These are phyloP conservation scores for Cladophialophora bantiana DNA, from an alignment of 2,329 filamentous ascomycete genomes.

Conservation along the genomic window DNA sequence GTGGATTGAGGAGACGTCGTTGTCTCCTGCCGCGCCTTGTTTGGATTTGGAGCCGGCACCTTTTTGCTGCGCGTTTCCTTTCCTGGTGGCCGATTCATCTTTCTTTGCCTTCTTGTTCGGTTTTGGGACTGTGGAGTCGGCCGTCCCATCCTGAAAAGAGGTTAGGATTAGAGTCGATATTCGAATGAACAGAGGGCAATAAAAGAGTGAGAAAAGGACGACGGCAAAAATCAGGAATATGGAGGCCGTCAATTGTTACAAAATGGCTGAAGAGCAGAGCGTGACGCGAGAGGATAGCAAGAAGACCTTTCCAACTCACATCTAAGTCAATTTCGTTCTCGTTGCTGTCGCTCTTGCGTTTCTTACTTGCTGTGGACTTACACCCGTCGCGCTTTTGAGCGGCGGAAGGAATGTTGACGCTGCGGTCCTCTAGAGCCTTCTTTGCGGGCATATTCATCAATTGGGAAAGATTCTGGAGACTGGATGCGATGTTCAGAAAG, in stretches of 20 bases:
- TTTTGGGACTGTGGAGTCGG: neutral
- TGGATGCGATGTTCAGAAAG: neutral
- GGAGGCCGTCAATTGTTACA: neutral
- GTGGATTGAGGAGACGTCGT: slow-evolving; percentile 52
- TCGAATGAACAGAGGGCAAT: too few species aligned
- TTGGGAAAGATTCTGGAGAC: neutral
- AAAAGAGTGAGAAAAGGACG: too few species aligned
- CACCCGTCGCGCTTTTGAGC: neutral
- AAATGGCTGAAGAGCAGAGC: neutral
- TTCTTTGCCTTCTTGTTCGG: slow-evolving; percentile 7
- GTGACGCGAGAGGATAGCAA: neutral
- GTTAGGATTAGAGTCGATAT: too few species aligned
- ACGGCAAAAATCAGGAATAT: too few species aligned
- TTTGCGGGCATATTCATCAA: slow-evolving; percentile 3
- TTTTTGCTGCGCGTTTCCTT: neutral
- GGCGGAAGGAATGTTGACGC: slow-evolving; percentile 5
- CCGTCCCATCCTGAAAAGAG: too few species aligned
- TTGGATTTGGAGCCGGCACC: slow-evolving; percentile 3
- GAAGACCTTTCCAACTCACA: neutral
- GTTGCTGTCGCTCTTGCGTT: slow-evolving; percentile 21
- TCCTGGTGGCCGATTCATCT: slow-evolving; percentile 4
- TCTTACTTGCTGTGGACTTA: slow-evolving; percentile 12
- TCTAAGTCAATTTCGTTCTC: neutral
- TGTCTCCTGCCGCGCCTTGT: slow-evolving; percentile 43
- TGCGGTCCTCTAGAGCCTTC: slow-evolving; percentile 7